Percentiles rank a stretch among this genome's conserved stretches.
phyloP scores from a whole-genome alignment of 441 rosid genomes.

The Mallotus japonicus region DNA sequence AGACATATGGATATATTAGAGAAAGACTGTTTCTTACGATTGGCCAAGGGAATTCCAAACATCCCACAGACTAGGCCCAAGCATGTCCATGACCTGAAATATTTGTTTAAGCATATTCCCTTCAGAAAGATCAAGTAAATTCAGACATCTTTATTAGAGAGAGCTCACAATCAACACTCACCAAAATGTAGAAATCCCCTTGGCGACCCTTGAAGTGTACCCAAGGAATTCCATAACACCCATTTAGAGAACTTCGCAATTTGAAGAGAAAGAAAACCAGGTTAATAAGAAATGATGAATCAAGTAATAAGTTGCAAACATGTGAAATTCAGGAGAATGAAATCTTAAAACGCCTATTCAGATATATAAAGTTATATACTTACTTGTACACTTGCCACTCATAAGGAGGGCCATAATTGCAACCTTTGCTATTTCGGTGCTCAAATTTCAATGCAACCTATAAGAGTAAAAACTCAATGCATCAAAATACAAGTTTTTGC shows the following conservation, averaged over 20 bases:
- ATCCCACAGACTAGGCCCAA: slow-evolving; percentile 98
- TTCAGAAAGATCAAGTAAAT: slow-evolving; percentile 22
- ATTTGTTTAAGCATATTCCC: slow-evolving; percentile 11
- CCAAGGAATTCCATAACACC: slow-evolving; percentile 88
- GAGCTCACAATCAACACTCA: slow-evolving; percentile 34
- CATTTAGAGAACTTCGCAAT: slow-evolving; percentile 61
- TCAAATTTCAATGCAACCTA: slow-evolving; percentile 95
- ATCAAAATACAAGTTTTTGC: slow-evolving; percentile 9
- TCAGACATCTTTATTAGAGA: slow-evolving; percentile 1
- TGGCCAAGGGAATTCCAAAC: slow-evolving; percentile 82
- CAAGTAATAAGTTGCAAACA: slow-evolving; percentile 6
- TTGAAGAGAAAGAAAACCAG: slow-evolving; percentile 17
- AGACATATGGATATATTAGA: not conserved
- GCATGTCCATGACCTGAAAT: slow-evolving; percentile 97
- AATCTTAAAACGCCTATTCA: slow-evolving; percentile 1
- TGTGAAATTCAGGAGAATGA: not conserved
- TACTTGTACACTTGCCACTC: slow-evolving; percentile 99
- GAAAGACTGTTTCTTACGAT: slow-evolving; percentile 56
- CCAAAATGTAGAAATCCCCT: slow-evolving; percentile 96
- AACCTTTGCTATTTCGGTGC: slow-evolving; percentile 93
- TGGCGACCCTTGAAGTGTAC: slow-evolving; percentile 94
- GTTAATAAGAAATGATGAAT: slow-evolving; percentile 11
- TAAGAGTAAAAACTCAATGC: slow-evolving; percentile 21
- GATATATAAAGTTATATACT: slow-evolving; percentile 26
- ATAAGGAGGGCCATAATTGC: slow-evolving; percentile 93